Conservation (phyloP, 2,329 filamentous ascomycete genomes). For the Diaporthe vexans region DNA sequence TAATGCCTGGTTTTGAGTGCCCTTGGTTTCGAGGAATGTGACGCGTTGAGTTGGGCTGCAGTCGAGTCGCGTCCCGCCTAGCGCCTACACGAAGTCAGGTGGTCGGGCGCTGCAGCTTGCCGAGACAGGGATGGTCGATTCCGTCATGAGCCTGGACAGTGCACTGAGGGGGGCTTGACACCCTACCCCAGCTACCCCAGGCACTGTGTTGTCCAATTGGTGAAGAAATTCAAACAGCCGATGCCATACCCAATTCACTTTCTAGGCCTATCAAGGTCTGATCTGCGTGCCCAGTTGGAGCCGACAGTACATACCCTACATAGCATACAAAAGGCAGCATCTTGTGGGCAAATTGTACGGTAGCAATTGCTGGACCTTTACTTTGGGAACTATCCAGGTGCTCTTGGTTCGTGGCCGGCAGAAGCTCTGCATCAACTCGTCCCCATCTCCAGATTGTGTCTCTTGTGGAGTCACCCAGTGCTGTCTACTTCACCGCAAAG, state of each 20-base stretch:
- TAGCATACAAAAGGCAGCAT: too few relatives aligned
- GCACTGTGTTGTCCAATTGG: not conserved
- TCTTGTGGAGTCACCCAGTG: too few relatives aligned
- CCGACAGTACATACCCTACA: not conserved
- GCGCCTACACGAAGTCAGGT: not conserved
- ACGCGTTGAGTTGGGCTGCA: slow-evolving; percentile 16
- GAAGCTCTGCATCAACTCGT: too few relatives aligned
- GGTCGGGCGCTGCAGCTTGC: not conserved
- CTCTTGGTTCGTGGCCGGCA: too few relatives aligned
- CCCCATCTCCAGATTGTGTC: not conserved
- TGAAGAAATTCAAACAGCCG: not conserved
- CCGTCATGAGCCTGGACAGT: not conserved
- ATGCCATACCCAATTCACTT: not conserved
- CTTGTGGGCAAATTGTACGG: too few relatives aligned
- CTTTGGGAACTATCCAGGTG: too few relatives aligned
- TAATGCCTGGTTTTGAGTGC: not conserved
- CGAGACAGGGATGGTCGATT: not conserved
- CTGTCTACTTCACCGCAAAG: not conserved
- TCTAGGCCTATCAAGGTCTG: not conserved
- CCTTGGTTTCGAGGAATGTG: not conserved
- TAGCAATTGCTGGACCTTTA: too few relatives aligned
- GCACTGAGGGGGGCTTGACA: not conserved
- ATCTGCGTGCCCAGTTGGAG: not conserved
- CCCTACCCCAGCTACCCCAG: not conserved
- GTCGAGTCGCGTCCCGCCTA: slow-evolving; percentile 16